Conservation (phyloP, 768 basidiomycete species). For the Austroboletus festivus region DNA sequence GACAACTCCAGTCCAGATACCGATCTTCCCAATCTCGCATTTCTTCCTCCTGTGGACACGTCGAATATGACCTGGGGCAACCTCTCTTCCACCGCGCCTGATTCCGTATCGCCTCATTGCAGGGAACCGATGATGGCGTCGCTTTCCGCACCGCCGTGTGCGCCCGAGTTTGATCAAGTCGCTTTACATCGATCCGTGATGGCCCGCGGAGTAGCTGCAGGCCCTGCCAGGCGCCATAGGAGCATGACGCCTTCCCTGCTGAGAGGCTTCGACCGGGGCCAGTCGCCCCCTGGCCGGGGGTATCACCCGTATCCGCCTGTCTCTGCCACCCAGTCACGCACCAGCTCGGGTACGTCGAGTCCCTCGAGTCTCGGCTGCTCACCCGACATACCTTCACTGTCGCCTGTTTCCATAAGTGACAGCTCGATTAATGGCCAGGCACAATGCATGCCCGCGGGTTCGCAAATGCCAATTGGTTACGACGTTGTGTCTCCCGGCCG, state of each 20-base stretch:
- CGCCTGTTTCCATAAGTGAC: slow-evolving; percentile 17
- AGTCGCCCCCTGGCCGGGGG: slow-evolving; percentile 46
- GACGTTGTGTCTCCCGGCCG: slow-evolving; percentile 24
- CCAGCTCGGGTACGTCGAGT: slow-evolving; percentile 31
- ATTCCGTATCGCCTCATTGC: slow-evolving; percentile 31
- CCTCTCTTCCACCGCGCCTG: slow-evolving; percentile 16
- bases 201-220: slow-evolving; percentile 37
- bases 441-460: slow-evolving; percentile 20
- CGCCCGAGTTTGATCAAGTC: slow-evolving; percentile 58
- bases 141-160: slow-evolving; percentile 64
- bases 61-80: slow-evolving; percentile 25
- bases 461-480: slow-evolving; percentile 20
- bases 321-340: slow-evolving; percentile 26
- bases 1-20: slow-evolving; percentile 19
- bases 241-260: slow-evolving; percentile 72
- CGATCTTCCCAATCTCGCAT: slow-evolving; percentile 19
- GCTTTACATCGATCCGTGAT: slow-evolving; percentile 24
- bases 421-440: slow-evolving; percentile 12
- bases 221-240: slow-evolving; percentile 66
- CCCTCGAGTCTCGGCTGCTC: slow-evolving; percentile 28
- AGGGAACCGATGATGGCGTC: slow-evolving; percentile 43
- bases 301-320: slow-evolving; percentile 54
- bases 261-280: slow-evolving; percentile 48
- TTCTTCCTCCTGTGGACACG: slow-evolving; percentile 21
- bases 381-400: slow-evolving; percentile 26